A percentile compares a stretch with the other conserved stretches of the same genome.
Conservation (phyloP, 2,329 filamentous ascomycete species). For the Venturia nashicola region DNA sequence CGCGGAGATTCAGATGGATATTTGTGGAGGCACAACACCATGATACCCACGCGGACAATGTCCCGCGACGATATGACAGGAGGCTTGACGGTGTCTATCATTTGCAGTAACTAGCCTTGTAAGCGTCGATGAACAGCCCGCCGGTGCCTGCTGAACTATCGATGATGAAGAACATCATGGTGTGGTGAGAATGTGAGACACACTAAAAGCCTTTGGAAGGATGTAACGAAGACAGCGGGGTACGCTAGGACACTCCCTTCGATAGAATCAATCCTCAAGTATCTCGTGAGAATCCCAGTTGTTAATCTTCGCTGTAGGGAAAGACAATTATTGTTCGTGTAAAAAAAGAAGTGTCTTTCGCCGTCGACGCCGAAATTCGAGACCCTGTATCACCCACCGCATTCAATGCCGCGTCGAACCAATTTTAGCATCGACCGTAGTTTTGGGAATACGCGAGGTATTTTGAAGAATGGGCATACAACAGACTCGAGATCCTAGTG, state of each 20-base stretch:
- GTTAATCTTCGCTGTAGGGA: background rate
- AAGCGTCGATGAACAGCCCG: background rate
- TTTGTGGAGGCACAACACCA: background rate
- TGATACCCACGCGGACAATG: background rate
- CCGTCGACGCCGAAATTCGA: no score
- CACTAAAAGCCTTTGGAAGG: background rate
- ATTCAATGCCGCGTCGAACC: no score
- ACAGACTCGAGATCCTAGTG: no score
- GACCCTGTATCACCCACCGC: no score
- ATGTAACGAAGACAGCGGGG: background rate
- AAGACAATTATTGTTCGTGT: no score
- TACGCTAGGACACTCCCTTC: background rate
- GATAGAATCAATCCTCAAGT: background rate
- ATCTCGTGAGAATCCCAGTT: background rate
- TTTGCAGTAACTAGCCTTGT: background rate
- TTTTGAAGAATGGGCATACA: no score
- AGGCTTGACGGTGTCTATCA: background rate
- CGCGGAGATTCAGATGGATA: background rate
- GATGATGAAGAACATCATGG: background rate
- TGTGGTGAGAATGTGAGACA: background rate
- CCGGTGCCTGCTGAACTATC: background rate
- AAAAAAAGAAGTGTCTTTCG: no score
- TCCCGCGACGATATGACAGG: background rate
- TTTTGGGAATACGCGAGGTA: no score
- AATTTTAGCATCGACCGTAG: no score